phyloP scores from a whole-genome alignment of 75 land plant genomes.

The Pinus tabuliformis region DNA sequence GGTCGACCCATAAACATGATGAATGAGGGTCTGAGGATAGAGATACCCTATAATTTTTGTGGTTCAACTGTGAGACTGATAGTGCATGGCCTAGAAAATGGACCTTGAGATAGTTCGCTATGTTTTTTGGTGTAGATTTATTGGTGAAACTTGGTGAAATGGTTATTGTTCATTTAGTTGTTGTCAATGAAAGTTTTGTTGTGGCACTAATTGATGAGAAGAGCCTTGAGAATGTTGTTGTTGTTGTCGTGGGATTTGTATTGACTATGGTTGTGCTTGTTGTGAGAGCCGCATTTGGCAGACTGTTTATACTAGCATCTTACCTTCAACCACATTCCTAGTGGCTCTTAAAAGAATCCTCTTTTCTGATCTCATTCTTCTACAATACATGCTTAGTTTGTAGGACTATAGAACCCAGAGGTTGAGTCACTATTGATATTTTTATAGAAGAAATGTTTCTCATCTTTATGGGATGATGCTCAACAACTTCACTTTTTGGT shows the following conservation, averaged over 20 bases:
- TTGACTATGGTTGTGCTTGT: constrained; percentile 14
- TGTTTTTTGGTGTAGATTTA: constrained; percentile 3
- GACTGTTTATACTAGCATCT: constrained; percentile 71
- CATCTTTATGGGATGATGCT: constrained; percentile 36
- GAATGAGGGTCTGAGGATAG: no score
- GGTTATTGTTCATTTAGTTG: constrained; percentile 23
- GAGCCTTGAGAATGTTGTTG: constrained; percentile 36
- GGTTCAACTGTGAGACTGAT: no score
- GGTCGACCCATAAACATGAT: no score
- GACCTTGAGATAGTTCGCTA: no score
- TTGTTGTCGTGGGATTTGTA: constrained; percentile 13
- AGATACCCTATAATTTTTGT: no score
- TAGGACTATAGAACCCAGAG: constrained; percentile 14
- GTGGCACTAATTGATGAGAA: constrained; percentile 26
- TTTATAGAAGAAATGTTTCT: constrained; percentile 18
- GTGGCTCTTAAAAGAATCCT: constrained; percentile 75
- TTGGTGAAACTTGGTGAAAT: constrained; percentile 8
- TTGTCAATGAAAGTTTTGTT: constrained; percentile 23
- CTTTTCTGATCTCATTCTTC: no score
- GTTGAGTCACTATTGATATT: constrained; percentile 12
- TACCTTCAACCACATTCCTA: constrained; percentile 75
- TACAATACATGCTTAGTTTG: constrained; percentile 10
- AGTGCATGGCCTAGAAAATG: no score
- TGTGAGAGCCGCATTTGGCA: constrained; percentile 45
- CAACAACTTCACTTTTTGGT: constrained; percentile 27